Conservation (phyloP, 352 stramenopile species). For the Pythium volutum region DNA sequence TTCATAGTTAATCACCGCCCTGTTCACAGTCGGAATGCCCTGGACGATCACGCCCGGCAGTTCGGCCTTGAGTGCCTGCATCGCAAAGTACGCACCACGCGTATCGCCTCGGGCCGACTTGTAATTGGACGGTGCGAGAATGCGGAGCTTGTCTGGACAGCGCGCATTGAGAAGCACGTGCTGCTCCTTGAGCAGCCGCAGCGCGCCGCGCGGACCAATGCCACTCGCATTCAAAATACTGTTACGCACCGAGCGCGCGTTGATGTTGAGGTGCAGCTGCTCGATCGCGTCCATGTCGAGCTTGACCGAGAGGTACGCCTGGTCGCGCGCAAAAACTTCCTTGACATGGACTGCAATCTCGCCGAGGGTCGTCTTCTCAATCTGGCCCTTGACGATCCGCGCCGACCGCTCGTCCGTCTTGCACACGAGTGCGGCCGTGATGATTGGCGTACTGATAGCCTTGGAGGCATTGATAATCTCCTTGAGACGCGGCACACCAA, state of each 20-base stretch:
- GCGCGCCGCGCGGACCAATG: slow-evolving; percentile 56
- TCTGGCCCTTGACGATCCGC: slow-evolving; percentile 97
- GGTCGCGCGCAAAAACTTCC: slow-evolving; percentile 94
- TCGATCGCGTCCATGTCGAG: slow-evolving; percentile 96
- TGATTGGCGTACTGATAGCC: slow-evolving; percentile 99
- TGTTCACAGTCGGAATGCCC: slow-evolving; percentile 96
- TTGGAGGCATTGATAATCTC: slow-evolving; percentile 97
- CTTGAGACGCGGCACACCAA: slow-evolving; percentile 98
- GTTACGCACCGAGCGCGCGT: slow-evolving; percentile 85
- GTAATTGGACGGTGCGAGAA: slow-evolving; percentile 82
- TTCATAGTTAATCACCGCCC: slow-evolving; percentile 98
- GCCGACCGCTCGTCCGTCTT: slow-evolving; percentile 96
- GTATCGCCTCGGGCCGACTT: slow-evolving; percentile 78
- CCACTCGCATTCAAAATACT: slow-evolving; percentile 90
- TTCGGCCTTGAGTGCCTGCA: slow-evolving; percentile 95
- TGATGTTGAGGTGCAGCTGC: slow-evolving; percentile 96
- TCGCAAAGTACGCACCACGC: slow-evolving; percentile 89
- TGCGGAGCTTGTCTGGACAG: slow-evolving; percentile 80
- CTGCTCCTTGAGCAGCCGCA: slow-evolving; percentile 82
- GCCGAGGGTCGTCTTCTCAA: slow-evolving; percentile 99
- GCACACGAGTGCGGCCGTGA: slow-evolving; percentile 96
- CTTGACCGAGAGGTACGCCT: slow-evolving; percentile 96
- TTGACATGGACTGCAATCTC: slow-evolving; percentile 97
- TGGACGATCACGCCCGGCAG: slow-evolving; percentile 95
- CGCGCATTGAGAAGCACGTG: slow-evolving; percentile 82